phyloP scores from a whole-genome alignment of 805 yeast genomes.

The Clavispora carvajalis region DNA sequence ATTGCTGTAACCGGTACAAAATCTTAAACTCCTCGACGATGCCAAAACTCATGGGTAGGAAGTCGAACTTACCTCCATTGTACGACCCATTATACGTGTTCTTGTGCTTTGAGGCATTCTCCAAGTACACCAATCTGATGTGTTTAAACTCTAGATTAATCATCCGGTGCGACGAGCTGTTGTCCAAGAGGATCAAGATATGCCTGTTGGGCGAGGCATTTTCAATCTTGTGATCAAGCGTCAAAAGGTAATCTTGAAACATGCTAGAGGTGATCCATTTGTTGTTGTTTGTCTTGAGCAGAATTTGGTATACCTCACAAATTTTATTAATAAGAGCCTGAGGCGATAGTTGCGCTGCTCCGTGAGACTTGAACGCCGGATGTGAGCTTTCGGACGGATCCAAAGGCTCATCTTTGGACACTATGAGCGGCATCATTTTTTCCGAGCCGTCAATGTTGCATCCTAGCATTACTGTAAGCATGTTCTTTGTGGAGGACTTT shows the following conservation, averaged over 20 bases:
- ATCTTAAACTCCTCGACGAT: conserved; percentile 57
- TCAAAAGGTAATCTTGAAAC: conserved; percentile 57
- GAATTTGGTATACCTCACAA: conserved; percentile 45
- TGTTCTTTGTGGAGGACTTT: conserved; percentile 34
- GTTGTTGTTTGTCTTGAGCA: conserved; percentile 55
- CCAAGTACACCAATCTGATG: conserved; percentile 31
- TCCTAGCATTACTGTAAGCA: conserved; percentile 55
- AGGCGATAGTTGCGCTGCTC: conserved; percentile 8
- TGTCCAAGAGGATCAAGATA: conserved; percentile 53
- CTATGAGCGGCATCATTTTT: conserved; percentile 54
- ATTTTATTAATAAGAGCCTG: conserved; percentile 33
- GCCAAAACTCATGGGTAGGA: conserved; percentile 61
- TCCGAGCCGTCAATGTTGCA: conserved; percentile 60
- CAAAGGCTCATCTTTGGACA: conserved; percentile 51
- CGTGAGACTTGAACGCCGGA: conserved; percentile 15
- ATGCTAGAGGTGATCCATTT: conserved; percentile 60
- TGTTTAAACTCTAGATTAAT: conserved; percentile 35
- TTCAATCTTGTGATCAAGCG: conserved; percentile 55
- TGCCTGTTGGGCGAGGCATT: conserved; percentile 38
- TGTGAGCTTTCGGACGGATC: conserved; percentile 28
- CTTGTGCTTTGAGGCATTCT: conserved; percentile 34
- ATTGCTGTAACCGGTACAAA: conserved; percentile 54
- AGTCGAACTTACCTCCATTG: conserved; percentile 47
- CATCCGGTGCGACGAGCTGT: conserved; percentile 58
- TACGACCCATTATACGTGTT: conserved; percentile 28